These are phyloP conservation scores for Metschnikowia santaceciliae DNA, from an alignment of 805 yeast genomes.

Conservation along the genomic window DNA sequence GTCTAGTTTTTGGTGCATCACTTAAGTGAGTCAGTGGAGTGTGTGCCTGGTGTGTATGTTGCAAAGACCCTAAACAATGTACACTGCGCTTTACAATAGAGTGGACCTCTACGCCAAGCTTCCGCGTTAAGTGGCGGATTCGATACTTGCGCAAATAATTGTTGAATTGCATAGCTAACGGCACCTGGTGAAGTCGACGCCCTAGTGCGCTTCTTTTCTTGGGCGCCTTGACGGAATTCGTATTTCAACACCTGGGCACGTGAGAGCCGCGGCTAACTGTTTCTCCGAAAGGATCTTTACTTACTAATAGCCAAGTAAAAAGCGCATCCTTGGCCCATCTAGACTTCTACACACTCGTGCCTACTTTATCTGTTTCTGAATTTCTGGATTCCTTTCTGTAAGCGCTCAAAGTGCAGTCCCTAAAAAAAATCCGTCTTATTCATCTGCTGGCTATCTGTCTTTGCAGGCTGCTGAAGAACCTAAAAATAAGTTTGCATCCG, in stretches of 20 bases:
- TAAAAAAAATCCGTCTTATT: background rate
- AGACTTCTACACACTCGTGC: background rate
- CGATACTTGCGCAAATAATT: no score
- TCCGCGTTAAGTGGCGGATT: no score
- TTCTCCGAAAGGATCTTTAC: background rate
- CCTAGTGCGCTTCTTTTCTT: no score
- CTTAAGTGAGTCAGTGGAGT: no score
- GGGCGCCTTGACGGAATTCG: no score
- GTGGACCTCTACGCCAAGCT: no score
- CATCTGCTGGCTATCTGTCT: background rate
- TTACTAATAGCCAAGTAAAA: background rate
- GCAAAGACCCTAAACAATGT: no score
- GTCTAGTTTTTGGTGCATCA: no score
- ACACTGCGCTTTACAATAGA: no score
- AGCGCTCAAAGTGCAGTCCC: background rate
- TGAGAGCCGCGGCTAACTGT: background rate
- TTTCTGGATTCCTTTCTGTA: background rate
- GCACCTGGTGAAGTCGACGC: no score
- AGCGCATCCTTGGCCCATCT: background rate
- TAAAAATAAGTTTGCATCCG: background rate
- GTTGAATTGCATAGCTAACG: no score
- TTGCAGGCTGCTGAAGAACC: background rate
- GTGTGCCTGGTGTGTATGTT: no score
- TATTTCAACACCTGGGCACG: background rate
- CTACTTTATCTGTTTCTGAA: background rate